These are phyloP conservation scores for Aspergillus nomiae DNA, from an alignment of 2,329 filamentous ascomycete genomes.

Conservation along the genomic window DNA sequence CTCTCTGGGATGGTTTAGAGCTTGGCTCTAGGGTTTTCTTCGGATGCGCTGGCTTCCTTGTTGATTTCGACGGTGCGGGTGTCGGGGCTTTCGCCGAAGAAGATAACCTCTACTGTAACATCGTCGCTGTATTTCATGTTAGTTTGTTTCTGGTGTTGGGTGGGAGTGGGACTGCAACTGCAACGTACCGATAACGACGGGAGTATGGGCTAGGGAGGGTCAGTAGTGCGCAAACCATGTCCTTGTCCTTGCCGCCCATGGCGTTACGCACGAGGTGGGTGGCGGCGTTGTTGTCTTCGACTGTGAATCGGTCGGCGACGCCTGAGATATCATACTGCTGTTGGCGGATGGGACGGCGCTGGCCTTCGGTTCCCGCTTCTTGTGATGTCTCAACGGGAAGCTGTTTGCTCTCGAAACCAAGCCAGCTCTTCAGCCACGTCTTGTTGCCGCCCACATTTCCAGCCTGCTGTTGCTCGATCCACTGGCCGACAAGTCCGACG, in stretches of 20 bases:
- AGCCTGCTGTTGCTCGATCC: conserved; percentile 76
- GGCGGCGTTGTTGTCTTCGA: conserved; percentile 93
- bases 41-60: conserved; percentile 75
- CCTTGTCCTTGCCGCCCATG: conserved; percentile 86
- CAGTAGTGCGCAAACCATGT: conserved; percentile 89
- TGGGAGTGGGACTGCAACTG: neutral
- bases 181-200: conserved; percentile 76
- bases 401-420: conserved; percentile 53
- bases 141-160: neutral
- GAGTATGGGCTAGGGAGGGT: conserved; percentile 91
- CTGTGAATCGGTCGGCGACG: conserved; percentile 76
- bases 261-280: conserved; percentile 96
- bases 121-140: conserved; percentile 68
- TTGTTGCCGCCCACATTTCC: conserved; percentile 42
- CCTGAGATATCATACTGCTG: conserved; percentile 83
- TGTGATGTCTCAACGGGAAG: conserved; percentile 74
- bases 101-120: conserved; percentile 95
- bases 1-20: conserved; percentile 35
- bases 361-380: conserved; percentile 61
- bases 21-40: conserved; percentile 51
- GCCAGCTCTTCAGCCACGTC: conserved; percentile 75
- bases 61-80: conserved; percentile 81
- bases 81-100: conserved; percentile 82
- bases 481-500: conserved; percentile 92
- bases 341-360: conserved; percentile 79